phyloP scores from a whole-genome alignment of 1,139 yeast species.

The Pichia sp. region DNA sequence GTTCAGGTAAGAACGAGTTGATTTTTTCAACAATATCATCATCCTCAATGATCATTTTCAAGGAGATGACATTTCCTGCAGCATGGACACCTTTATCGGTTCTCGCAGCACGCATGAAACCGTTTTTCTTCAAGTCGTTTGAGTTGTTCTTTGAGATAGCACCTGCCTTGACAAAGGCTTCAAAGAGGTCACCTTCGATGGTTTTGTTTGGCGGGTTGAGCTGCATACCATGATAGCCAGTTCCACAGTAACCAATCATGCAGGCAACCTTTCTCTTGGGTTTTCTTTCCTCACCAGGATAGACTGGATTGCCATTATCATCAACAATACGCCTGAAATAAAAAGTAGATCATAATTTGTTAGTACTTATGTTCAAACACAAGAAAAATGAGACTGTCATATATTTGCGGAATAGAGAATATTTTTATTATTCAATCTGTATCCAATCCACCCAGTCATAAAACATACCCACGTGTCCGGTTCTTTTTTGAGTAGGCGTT shows the following conservation, averaged over 20 bases:
- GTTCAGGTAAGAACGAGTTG: conserved; percentile 73
- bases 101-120: conserved; percentile 94
- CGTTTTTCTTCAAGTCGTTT: conserved; percentile 82
- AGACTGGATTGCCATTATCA: conserved; percentile 56
- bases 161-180: conserved; percentile 83
- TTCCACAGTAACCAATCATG: conserved; percentile 94
- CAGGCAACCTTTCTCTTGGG: conserved; percentile 91
- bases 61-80: conserved; percentile 89
- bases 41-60: conserved; percentile 87
- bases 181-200: conserved; percentile 85
- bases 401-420: not conserved
- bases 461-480: conserved; percentile 55
- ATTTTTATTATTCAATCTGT: not conserved
- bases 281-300: conserved; percentile 50
- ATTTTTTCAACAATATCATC: conserved; percentile 69
- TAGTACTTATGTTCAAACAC: not conserved
- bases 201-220: conserved; percentile 86
- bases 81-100: conserved; percentile 99
- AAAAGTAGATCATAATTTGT: not conserved
- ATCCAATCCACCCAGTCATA: not conserved
- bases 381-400: not conserved
- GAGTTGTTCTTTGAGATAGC: conserved; percentile 88
- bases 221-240: conserved; percentile 98
- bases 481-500: conserved; percentile 32
- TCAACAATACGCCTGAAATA: conserved; percentile 43